Evolutionary conservation across 2,329 filamentous ascomycete species (phyloP), one percentile per base, ranked within the genome.

Genomic region (Epichloe sp.): DNA sequence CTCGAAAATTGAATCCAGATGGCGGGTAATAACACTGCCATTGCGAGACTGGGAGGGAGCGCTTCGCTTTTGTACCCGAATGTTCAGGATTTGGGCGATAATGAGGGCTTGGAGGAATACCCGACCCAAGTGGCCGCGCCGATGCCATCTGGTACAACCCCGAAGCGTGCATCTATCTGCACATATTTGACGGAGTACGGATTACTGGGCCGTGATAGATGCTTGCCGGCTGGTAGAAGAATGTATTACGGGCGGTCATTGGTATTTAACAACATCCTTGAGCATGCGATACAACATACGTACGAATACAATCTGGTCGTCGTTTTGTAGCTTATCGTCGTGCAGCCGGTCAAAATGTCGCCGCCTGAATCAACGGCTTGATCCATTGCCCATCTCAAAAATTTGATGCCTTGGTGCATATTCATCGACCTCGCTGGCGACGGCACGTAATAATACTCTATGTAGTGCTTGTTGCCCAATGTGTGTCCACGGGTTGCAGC

Each of bases 231-330:
- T 1, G 26, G 26, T 35, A 35, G 26, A 35, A 15, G 26, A 42
- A 42, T 48, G 47, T 42, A 23, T 42, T 26, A 21, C 23, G 47
- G 47, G 41, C 26, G 48, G 48, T 44, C 41, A 38, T 49, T 44
- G 41, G 48, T 31, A 49, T 44, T 12, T 2, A 11, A 19, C 41
- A 44, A 3, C 41, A 35, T 37, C 5, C 34, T 17, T 10, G 41
- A 31, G 17, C 41, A 44, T 19, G 40, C 31, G 34, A 44, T 38
- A 37, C 47, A 35, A 42, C 40, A 41, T n/a, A 15, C 40, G 47
- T 11, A 15, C 34, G 10, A 36, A 48, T 34, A 11, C 26, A 34
- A 17, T 14, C 23, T 36, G 26, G 19, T 17, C 40, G 47, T 31
- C 36, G 8, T 15, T 35, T 35, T 21, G 40, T 49, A 37, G 47